A percentile compares a stretch with the other conserved stretches of the same genome.
phyloP scores from a whole-genome alignment of 2,329 filamentous ascomycete genomes.

The Cercospora sp. region DNA sequence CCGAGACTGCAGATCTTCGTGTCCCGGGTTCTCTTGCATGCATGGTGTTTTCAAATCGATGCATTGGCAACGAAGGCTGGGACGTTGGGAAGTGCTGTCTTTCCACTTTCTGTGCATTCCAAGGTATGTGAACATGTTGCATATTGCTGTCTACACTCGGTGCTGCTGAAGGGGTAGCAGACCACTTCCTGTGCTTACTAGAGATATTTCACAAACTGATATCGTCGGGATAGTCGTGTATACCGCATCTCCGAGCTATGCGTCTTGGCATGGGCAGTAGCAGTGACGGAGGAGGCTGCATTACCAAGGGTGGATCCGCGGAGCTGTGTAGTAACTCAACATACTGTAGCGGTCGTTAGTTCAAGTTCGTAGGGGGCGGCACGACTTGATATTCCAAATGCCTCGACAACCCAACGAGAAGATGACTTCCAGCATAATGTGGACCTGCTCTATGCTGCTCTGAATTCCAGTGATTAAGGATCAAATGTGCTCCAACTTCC shows the following conservation, averaged over 20 bases:
- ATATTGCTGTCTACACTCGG: not conserved
- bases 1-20: not conserved
- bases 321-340: not conserved
- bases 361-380: too few species aligned
- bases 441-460: not conserved
- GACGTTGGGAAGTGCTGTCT: not conserved
- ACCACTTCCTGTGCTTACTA: not conserved
- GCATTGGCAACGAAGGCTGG: not conserved
- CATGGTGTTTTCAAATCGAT: not conserved
- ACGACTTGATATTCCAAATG: too few species aligned
- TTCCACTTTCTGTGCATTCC: not conserved
- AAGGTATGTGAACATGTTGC: not conserved
- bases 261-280: not conserved
- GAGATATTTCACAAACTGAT: not conserved
- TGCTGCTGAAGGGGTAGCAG: not conserved
- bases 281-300: not conserved
- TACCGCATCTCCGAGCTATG: not conserved
- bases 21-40: not conserved
- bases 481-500: not conserved
- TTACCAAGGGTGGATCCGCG: not conserved
- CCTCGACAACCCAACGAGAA: not conserved
- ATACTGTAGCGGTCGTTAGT: not conserved
- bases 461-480: not conserved
- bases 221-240: not conserved
- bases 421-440: not conserved